Base-by-base conservation (phyloP, 1,139 yeast species). In the Starmera stellimalicola region DNA sequence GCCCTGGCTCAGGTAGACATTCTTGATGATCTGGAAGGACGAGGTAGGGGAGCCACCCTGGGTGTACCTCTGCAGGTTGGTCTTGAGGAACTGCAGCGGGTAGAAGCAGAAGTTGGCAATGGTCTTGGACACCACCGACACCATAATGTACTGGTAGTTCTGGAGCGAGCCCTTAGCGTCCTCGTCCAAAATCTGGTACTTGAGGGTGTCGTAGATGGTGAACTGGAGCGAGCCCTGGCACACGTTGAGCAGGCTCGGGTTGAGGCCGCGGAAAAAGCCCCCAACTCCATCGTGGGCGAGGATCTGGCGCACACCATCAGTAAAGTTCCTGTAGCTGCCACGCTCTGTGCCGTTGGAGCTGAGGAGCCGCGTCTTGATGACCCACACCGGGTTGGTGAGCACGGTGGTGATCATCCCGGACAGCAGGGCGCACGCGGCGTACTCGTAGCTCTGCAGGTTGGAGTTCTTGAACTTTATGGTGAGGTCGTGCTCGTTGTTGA, bases 321-420 rank as follows among this genome's bases (percentile, higher is more conserved):
- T 7, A 10, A 77, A 55, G 0, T 84, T 73, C 11, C 51, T 55
- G 50, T 84, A 83, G 0, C 84, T 79, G 7, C 64, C 65, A 0
- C 60, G 57, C 1, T 63, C 56, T 4, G 47, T 42, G 25, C 63
- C 58, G 12, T 73, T 61, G 2, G 84, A 47, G 18, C 50, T 44
- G 24, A 91, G 63, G 42, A 88, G 79, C 38, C 97, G 65, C 0
- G 98, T 91, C 56, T 91, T 91, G 27, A 85, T 57, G 4, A 85
- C 93, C 95, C 95, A 85, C 6, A 91, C 70, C 1, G 98, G 98
- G 53, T 87, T 91, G 1, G 98, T 88, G 12, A 82, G 33, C 0
- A 84, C 41, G 1, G 94, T 70, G 0, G 96, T 85, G 8, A 76
- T 48, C 20, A 77, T 50, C 0, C 98, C 98, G 0, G 97, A 88